Conservation (phyloP, 768 basidiomycete species). For the Lactifluus piperatus region DNA sequence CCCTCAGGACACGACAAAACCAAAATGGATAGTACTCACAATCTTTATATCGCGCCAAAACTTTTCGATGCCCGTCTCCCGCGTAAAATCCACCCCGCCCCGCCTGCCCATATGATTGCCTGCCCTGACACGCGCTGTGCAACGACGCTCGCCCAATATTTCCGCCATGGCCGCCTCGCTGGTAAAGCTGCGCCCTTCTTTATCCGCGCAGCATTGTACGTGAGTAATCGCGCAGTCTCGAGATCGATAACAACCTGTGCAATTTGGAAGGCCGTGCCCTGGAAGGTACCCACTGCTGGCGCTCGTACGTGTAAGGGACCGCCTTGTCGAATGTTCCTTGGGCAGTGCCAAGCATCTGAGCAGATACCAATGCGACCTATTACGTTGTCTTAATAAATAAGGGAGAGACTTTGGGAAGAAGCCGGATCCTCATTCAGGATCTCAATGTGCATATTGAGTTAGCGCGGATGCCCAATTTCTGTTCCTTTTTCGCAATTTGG, state of each 20-base stretch:
- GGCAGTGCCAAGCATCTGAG: constrained; percentile 97
- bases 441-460: constrained; percentile 91
- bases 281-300: constrained; percentile 91
- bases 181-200: constrained; percentile 79
- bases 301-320: constrained; percentile 88
- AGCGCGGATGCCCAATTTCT: constrained; percentile 94
- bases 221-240: constrained; percentile 81
- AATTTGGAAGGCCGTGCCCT: constrained; percentile 93
- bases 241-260: constrained; percentile 86
- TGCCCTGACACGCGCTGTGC: constrained; percentile 81
- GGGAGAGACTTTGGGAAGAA: not conserved
- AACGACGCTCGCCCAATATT: constrained; percentile 83
- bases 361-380: constrained; percentile 90
- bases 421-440: constrained; percentile 80
- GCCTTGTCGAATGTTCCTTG: constrained; percentile 95
- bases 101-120: constrained; percentile 96
- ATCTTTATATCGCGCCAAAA: constrained; percentile 96
- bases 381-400: not conserved
- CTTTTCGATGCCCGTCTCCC: constrained; percentile 95
- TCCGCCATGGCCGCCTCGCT: constrained; percentile 99
- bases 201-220: constrained; percentile 92
- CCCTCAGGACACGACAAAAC: not conserved
- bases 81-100: constrained; percentile 85
- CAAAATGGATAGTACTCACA: constrained; percentile 38
- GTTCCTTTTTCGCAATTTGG: constrained; percentile 96